Evolutionary conservation across 805 yeast species (phyloP).

Genomic region (Yamadazyma insecticola): DNA sequence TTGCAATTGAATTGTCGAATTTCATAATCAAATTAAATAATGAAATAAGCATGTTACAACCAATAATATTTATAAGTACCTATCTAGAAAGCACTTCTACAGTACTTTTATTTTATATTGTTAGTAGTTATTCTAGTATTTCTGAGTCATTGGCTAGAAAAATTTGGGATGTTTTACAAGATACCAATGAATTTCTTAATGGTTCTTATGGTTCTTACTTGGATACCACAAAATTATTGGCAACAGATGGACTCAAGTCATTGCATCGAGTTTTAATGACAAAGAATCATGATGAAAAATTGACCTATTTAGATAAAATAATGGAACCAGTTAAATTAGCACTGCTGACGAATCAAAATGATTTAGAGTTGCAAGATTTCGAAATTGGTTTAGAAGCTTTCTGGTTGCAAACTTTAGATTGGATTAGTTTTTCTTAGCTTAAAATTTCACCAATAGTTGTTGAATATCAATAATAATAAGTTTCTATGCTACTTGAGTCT

Average conservation of each 20-base stretch:
- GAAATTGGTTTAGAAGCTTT: slow-evolving; percentile 5
- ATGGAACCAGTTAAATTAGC: slow-evolving; percentile 4
- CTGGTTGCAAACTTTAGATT: slow-evolving; percentile 8
- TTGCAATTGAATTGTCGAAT: slow-evolving; percentile 13
- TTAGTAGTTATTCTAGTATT: slow-evolving; percentile 10
- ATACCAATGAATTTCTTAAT: slow-evolving; percentile 13
- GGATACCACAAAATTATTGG: slow-evolving; percentile 13
- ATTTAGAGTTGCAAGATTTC: neutral
- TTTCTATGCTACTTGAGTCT: no score
- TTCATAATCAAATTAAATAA: slow-evolving; percentile 14
- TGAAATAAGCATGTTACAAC: slow-evolving; percentile 13
- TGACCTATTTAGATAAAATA: slow-evolving; percentile 11
- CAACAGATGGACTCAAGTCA: slow-evolving; percentile 15
- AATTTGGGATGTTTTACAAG: slow-evolving; percentile 15
- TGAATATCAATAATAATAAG: no score
- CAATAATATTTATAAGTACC: slow-evolving; percentile 16
- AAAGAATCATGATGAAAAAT: slow-evolving; percentile 1
- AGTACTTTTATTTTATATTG: slow-evolving; percentile 13
- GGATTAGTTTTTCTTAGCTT: slow-evolving; percentile 3
- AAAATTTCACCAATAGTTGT: no score
- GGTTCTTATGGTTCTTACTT: slow-evolving; percentile 15
- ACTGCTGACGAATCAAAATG: neutral
- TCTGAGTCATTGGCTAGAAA: slow-evolving; percentile 11
- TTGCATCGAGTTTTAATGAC: slow-evolving; percentile 8
- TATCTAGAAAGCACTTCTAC: slow-evolving; percentile 17